Evolutionary conservation across 805 yeast species (phyloP), one percentile per base, ranked within the genome.

Genomic region (Lipomyces japonicus): DNA sequence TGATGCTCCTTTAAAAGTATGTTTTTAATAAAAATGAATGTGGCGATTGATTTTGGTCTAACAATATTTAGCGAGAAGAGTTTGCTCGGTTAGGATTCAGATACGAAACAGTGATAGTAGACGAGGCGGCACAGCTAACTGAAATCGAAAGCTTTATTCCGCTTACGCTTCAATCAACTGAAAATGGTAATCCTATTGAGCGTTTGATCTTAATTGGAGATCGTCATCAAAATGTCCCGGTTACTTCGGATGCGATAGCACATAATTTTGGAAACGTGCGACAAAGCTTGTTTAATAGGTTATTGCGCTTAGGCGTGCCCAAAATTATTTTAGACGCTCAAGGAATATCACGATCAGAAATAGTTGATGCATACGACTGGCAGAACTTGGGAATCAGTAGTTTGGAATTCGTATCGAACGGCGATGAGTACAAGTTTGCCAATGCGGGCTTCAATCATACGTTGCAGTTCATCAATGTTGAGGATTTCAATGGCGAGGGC

Each of bases 151-250:
- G 67, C 1, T 36, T 70, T n/a, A 47, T 60, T 6, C 65, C 72
- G 3, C 12, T 67, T 4, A 28, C 68, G 1, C 31, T 56, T 35
- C 60, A 55, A 19, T 30, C 46, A 21, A 30, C 46, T 1, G 39
- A 24, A 12, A n/a, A 43, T 9, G 30, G 40, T 2, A 23, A 42
- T 0, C 14, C 19, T 10, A 40, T 65, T 2, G 62, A 62, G 28
- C 61, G 74, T 24, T 45, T 71, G 1, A 57, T 67, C 0, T 22
- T 74, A 23, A 25, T 68, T n/a, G 77, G 77, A 5, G 75, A 73
- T 47, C 50, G 53, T 23, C 42, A 35, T 12, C 63, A 51, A 38
- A 48, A 57, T 30, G 60, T 58, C 3, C 69, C 72, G 4, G 48
- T 48, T 32, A 31, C 63, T 18, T 45, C 49, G 31, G 51, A 51